Evolutionary conservation across 768 basidiomycete genomes (phyloP), one percentile per base, ranked within the genome.

Genomic region (Suillus decipiens): DNA sequence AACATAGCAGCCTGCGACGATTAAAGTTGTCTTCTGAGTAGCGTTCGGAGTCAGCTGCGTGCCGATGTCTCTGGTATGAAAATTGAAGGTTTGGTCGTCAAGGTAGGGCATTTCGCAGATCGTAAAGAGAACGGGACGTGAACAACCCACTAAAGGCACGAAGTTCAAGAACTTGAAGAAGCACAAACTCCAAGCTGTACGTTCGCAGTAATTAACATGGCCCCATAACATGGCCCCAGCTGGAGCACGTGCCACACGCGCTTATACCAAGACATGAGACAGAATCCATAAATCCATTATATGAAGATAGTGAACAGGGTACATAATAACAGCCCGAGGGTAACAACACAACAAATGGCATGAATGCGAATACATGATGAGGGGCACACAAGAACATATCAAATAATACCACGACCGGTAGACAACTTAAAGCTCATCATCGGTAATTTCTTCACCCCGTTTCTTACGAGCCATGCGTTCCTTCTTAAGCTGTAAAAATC

Each of bases 391-490:
- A 45, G 31, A 51, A 59, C 58, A 59, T 41, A 53, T 64, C 17
- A 31, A 64, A 64, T 48, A 63, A 37, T 45, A 15, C 39, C 50
- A 31, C 31, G 48, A 31, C 48, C 36, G 7, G 36, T 24, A n/a
- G 61, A 24, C 9, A 39, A 58, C 63, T 78, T 72, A 83, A 39
- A 79, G 69, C 62, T 81, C 80, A 69, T 91, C 89, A 68, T 89
- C 89, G 60, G 83, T 84, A 70, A 86, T 75, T 34, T 93, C 92
- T 80, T 92, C 90, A 70, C 93, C 94, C 66, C 86, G 83, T 85
- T 96, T 96, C 75, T 86, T 89, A 77, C 89, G 82, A 68, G 90
- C 93, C 77, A 96, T 92, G 62, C 96, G 92, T 67, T 95, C 95
- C 88, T 98, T 98, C 94, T 97, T 98, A 69, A 82, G 78, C 80